Evolutionary conservation across 2,329 filamentous ascomycete species (phyloP).

Genomic region (Lasiodiplodia hormozganensis): DNA sequence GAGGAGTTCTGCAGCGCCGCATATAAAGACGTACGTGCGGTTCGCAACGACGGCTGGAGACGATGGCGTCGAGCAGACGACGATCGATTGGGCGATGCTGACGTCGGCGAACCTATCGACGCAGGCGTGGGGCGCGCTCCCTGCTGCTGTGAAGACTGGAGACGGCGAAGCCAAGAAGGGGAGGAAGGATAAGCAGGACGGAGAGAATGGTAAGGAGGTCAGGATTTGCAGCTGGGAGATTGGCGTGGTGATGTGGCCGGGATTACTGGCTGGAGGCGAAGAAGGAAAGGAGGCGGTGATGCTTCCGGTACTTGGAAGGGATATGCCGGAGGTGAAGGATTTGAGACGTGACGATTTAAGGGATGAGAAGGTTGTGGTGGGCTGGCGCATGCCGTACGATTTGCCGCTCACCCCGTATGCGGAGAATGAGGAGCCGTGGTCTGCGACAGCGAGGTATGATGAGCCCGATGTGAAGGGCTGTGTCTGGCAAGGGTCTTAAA

Average conservation of each 20-base stretch:
- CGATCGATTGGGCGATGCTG: slow-evolving; percentile 82
- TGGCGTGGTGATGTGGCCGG: slow-evolving; percentile 84
- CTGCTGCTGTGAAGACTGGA: slow-evolving; percentile 20
- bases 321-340: slow-evolving; percentile 54
- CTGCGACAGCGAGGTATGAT: slow-evolving; percentile 52
- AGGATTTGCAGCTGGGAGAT: slow-evolving; percentile 83
- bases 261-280: slow-evolving; percentile 47
- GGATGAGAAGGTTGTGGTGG: slow-evolving; percentile 57
- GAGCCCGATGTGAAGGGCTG: slow-evolving; percentile 10
- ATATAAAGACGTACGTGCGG: slow-evolving; percentile 88
- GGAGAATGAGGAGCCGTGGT: slow-evolving; percentile 75
- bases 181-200: background rate
- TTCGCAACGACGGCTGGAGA: slow-evolving; percentile 25
- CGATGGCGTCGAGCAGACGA: slow-evolving; percentile 41
- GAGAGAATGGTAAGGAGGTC: slow-evolving; percentile 43
- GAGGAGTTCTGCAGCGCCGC: slow-evolving; percentile 72
- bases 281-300: slow-evolving; percentile 57
- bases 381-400: slow-evolving; percentile 82
- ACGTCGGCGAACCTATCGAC: slow-evolving; percentile 93
- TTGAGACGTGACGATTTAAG: slow-evolving; percentile 30
- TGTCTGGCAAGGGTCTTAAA: slow-evolving; percentile 1
- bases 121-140: slow-evolving; percentile 82
- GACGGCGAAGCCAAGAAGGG: background rate
- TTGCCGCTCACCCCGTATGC: slow-evolving; percentile 74
- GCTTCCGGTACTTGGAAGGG: slow-evolving; percentile 71